A percentile compares a stretch with the other conserved stretches of the same genome.
Evolutionary conservation across 345 rosid genomes (phyloP).

Genomic region (Sisymbrium altissimum): DNA sequence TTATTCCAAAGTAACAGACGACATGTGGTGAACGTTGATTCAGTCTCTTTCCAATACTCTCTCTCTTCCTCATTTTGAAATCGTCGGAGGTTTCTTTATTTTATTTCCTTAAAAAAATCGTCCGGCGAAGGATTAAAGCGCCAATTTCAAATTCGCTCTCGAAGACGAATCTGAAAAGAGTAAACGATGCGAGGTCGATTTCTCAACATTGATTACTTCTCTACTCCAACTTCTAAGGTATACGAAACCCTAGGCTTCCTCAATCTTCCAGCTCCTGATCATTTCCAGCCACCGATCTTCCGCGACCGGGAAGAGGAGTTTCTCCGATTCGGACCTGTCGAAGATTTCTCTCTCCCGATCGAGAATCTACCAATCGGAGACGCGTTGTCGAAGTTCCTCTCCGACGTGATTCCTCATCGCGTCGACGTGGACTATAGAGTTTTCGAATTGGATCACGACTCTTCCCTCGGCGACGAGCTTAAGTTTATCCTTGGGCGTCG

Average conservation of each 20-base stretch:
- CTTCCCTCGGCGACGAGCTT: slow-evolving; percentile 1
- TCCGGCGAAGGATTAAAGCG: slow-evolving; percentile 31
- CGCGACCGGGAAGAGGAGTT: slow-evolving; percentile 20
- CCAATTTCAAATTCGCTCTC: slow-evolving; percentile 39
- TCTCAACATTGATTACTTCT: slow-evolving; percentile 57
- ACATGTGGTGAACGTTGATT: not conserved
- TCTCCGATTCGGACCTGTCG: slow-evolving; percentile 35
- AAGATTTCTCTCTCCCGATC: slow-evolving; percentile 35
- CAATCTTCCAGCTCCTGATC: slow-evolving; percentile 52
- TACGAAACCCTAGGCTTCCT: slow-evolving; percentile 55
- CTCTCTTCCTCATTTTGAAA: not conserved
- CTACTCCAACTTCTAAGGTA: slow-evolving; percentile 32
- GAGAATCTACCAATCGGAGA: slow-evolving; percentile 42
- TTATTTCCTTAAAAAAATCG: slow-evolving; percentile 3
- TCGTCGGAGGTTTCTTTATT: slow-evolving; percentile 6
- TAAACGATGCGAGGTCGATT: slow-evolving; percentile 76
- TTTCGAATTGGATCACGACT: slow-evolving; percentile 22
- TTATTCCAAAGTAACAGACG: not conserved
- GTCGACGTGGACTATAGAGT: slow-evolving; percentile 31
- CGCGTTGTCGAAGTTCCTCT: slow-evolving; percentile 56
- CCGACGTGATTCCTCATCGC: slow-evolving; percentile 49
- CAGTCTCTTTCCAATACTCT: not conserved
- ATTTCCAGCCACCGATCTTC: slow-evolving; percentile 30
- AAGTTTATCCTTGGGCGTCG: not conserved
- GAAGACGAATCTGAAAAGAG: not conserved